Conservation (phyloP, 1,284 basidiomycete genomes). For the Rhodofomes roseus region DNA sequence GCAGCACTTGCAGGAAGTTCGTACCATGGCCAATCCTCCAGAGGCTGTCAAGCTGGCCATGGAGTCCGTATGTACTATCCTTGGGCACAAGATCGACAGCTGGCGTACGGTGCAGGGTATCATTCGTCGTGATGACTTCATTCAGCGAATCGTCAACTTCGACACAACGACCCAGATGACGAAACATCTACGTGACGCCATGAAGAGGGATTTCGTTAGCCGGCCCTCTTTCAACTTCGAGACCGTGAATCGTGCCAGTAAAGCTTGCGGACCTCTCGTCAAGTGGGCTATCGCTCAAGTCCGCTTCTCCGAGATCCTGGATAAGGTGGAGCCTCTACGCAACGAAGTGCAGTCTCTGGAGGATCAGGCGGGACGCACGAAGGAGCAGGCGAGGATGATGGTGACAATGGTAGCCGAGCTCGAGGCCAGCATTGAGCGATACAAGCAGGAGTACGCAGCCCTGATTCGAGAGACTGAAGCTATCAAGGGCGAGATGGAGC, state of each 20-base stretch:
- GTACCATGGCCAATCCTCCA: constrained; percentile 98
- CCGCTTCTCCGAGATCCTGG: constrained; percentile 95
- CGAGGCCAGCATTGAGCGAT: constrained; percentile 87
- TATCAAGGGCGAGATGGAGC: constrained; percentile 98
- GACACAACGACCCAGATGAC: constrained; percentile 93
- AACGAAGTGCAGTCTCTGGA: constrained; percentile 95
- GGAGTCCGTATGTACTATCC: constrained; percentile 97
- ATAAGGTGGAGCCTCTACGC: constrained; percentile 95
- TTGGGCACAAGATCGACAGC: constrained; percentile 96
- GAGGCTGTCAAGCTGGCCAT: constrained; percentile 97
- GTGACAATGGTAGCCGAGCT: constrained; percentile 92
- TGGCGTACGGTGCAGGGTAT: constrained; percentile 97
- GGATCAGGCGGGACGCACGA: constrained; percentile 87
- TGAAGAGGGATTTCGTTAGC: constrained; percentile 93
- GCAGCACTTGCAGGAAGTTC: constrained; percentile 96
- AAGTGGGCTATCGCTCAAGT: constrained; percentile 99
- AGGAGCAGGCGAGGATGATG: constrained; percentile 87
- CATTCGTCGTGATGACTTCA: constrained; percentile 97
- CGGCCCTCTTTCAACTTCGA: constrained; percentile 95
- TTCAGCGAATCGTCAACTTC: constrained; percentile 95
- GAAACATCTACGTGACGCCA: constrained; percentile 82
- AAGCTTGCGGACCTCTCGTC: constrained; percentile 96
- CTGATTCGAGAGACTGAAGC: constrained; percentile 97
- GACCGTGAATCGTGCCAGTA: constrained; percentile 91
- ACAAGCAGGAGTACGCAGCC: constrained; percentile 97